These are phyloP conservation scores for Pyrenophora teres DNA, from an alignment of 2,329 filamentous ascomycete genomes.

Conservation along the genomic window DNA sequence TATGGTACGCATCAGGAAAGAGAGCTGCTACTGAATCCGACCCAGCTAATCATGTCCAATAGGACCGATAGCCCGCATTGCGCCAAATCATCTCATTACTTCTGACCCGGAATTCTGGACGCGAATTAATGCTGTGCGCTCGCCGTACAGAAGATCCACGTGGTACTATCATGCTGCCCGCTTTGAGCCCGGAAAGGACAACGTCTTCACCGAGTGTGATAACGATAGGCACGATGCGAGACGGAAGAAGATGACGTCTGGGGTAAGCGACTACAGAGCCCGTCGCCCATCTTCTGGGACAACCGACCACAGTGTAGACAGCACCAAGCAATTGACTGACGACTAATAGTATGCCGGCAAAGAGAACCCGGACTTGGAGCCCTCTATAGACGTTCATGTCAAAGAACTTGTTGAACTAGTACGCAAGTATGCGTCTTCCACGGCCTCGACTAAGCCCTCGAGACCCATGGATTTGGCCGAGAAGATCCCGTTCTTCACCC, in stretches of 20 bases:
- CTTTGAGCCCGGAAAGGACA: constrained; percentile 60
- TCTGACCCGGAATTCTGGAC: constrained; percentile 55
- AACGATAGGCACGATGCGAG: constrained; percentile 53
- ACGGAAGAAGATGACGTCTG: constrained; percentile 57
- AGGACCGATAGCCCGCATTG: constrained; percentile 53
- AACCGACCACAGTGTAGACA: background rate
- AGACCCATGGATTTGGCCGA: constrained; percentile 54
- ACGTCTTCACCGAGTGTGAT: constrained; percentile 59
- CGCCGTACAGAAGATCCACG: constrained; percentile 48
- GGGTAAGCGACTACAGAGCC: constrained; percentile 37
- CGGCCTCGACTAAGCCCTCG: constrained; percentile 27
- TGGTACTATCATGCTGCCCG: constrained; percentile 52
- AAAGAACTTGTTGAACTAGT: constrained; percentile 56
- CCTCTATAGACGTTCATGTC: constrained; percentile 56
- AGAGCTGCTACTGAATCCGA: too few relatives aligned
- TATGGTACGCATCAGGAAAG: constrained; percentile 29
- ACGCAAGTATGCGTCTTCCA: constrained; percentile 50
- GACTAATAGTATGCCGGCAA: constrained; percentile 57
- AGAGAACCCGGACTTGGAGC: constrained; percentile 59
- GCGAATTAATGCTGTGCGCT: constrained; percentile 49
- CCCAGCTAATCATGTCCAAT: background rate
- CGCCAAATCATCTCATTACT: constrained; percentile 56
- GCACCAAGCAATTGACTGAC: constrained; percentile 8
- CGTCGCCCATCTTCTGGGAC: background rate
- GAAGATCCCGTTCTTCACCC: constrained; percentile 58